These are phyloP conservation scores for Floccularia luteovirens DNA, from an alignment of 768 basidiomycete genomes.

Conservation along the genomic window DNA sequence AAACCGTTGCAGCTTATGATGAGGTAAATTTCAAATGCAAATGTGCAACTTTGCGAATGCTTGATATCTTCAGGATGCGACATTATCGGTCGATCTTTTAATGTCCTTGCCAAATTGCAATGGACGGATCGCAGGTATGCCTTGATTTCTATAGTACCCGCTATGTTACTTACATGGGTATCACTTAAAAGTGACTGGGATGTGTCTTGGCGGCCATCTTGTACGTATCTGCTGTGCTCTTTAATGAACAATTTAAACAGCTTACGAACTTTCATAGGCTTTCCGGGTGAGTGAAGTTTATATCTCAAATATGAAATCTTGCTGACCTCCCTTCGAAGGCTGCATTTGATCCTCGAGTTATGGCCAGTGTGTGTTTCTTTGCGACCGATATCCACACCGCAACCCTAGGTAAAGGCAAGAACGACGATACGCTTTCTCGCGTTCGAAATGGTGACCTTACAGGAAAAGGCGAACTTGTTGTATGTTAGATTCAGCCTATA, in stretches of 20 bases:
- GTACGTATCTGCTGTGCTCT: slow-evolving; percentile 29
- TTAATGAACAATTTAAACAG: slow-evolving; percentile 2
- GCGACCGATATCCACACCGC: slow-evolving; percentile 90
- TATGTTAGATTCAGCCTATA: slow-evolving; percentile 25
- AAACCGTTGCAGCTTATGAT: slow-evolving; percentile 81
- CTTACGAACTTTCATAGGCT: slow-evolving; percentile 18
- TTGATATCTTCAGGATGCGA: slow-evolving; percentile 54
- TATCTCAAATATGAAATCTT: background rate
- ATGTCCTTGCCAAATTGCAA: slow-evolving; percentile 73
- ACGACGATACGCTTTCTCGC: slow-evolving; percentile 72
- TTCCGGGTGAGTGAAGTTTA: slow-evolving; percentile 23
- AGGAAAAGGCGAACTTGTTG: slow-evolving; percentile 79
- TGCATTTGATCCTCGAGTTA: slow-evolving; percentile 79
- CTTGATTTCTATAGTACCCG: slow-evolving; percentile 7
- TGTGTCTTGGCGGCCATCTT: slow-evolving; percentile 86
- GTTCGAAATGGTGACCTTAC: slow-evolving; percentile 71
- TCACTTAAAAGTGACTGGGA: slow-evolving; percentile 59
- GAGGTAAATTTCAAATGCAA: slow-evolving; percentile 42
- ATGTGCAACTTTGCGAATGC: background rate
- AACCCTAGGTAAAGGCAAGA: slow-evolving; percentile 77
- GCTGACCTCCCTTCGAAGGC: slow-evolving; percentile 39
- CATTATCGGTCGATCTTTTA: slow-evolving; percentile 70
- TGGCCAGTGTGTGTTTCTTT: slow-evolving; percentile 89
- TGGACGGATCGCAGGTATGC: slow-evolving; percentile 78
- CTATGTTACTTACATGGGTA: slow-evolving; percentile 1